Percentiles rank a stretch among this genome's conserved stretches.
Conservation (phyloP, 2,329 filamentous ascomycete species). For the Podosphaera fusca region DNA sequence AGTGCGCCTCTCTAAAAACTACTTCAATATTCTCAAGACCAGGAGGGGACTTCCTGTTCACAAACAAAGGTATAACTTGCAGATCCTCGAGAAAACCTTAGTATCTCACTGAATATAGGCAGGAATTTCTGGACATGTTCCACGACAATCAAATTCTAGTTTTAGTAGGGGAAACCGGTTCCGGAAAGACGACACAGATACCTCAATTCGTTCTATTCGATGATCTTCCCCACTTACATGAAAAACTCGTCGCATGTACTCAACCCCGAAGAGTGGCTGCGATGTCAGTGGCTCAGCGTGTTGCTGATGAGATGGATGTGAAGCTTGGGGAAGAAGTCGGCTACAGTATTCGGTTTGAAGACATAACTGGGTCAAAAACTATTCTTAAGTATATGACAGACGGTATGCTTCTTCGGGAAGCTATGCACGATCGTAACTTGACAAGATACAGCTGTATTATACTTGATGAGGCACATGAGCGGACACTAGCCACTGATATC, state of each 20-base stretch:
- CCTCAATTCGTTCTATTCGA: constrained; percentile 96
- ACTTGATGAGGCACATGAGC: constrained; percentile 93
- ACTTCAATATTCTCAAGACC: constrained; percentile 72
- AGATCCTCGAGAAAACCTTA: not conserved
- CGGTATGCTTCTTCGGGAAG: constrained; percentile 90
- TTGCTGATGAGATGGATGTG: constrained; percentile 90
- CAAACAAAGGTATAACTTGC: constrained; percentile 46
- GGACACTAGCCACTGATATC: constrained; percentile 90
- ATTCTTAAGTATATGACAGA: constrained; percentile 99
- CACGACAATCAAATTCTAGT: constrained; percentile 90
- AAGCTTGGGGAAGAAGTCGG: constrained; percentile 82
- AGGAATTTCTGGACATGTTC: constrained; percentile 85
- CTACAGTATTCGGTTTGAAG: constrained; percentile 98
- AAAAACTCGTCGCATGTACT: constrained; percentile 89
- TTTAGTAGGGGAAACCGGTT: constrained; percentile 97
- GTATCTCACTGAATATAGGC: constrained; percentile 22
- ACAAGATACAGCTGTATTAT: constrained; percentile 92
- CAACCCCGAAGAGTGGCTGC: constrained; percentile 93
- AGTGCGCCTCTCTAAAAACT: constrained; percentile 51
- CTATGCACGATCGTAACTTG: constrained; percentile 86
- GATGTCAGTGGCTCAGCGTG: constrained; percentile 96
- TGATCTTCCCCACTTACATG: constrained; percentile 65
- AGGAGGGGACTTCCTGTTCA: constrained; percentile 76
- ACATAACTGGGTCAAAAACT: constrained; percentile 70
- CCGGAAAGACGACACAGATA: constrained; percentile 97